phyloP scores from a whole-genome alignment of 768 basidiomycete species.

The Lactifluus pinguis region DNA sequence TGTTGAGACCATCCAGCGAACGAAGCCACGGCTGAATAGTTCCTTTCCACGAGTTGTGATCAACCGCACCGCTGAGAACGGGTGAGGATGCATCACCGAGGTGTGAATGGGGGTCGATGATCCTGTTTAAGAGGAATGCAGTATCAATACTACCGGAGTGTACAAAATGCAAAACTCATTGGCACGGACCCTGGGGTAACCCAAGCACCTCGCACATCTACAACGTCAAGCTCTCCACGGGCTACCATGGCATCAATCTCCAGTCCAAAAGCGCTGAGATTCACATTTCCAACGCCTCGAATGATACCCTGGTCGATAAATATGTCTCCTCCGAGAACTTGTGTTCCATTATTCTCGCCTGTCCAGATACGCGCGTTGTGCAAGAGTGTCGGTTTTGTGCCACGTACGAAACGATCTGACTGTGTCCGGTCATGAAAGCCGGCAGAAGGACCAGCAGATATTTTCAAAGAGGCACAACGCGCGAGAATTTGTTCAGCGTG shows the following conservation, averaged over 20 bases:
- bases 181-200: constrained; percentile 56
- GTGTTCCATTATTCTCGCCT: constrained; percentile 55
- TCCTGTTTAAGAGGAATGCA: constrained; percentile 17
- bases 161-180: background rate
- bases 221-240: constrained; percentile 28
- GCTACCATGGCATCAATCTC: constrained; percentile 14
- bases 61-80: constrained; percentile 25
- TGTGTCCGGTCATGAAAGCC: constrained; percentile 40
- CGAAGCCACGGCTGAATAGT: constrained; percentile 62
- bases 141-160: background rate
- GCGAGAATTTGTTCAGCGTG: constrained; percentile 10
- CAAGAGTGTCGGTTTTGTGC: constrained; percentile 55
- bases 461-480: constrained; percentile 34
- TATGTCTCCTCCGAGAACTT: constrained; percentile 56
- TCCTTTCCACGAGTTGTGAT: constrained; percentile 35
- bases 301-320: constrained; percentile 64
- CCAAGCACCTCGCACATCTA: constrained; percentile 66
- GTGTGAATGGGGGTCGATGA: constrained; percentile 43
- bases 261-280: constrained; percentile 26
- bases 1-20: constrained; percentile 71
- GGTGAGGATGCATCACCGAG: constrained; percentile 31
- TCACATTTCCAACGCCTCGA: constrained; percentile 39
- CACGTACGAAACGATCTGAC: constrained; percentile 60
- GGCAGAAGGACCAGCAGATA: constrained; percentile 34
- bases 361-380: constrained; percentile 83